Percentiles rank a stretch among this genome's conserved stretches.
These are phyloP conservation scores for Solanum microdontum DNA, from an alignment of 257 asterid species.

Conservation along the genomic window DNA sequence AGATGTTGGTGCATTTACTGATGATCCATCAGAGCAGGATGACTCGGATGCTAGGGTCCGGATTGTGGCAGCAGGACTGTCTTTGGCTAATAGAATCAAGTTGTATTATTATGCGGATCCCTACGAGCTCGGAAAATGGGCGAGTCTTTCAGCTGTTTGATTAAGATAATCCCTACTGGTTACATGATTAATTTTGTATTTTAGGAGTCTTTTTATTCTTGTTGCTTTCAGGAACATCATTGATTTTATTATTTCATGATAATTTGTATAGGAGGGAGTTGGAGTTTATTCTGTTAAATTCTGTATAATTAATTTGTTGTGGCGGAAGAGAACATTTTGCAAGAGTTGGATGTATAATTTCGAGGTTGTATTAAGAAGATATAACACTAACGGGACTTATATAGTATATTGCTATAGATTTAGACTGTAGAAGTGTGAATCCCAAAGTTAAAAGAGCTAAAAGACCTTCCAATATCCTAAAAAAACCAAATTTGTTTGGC, in stretches of 20 bases:
- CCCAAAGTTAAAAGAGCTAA: background rate
- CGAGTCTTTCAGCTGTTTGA: slow-evolving; percentile 79
- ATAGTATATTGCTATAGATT: background rate
- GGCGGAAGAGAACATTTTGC: background rate
- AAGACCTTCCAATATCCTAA: background rate
- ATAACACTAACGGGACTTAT: background rate
- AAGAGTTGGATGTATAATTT: background rate
- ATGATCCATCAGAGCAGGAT: slow-evolving; percentile 78
- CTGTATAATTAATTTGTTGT: background rate
- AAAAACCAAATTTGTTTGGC: background rate
- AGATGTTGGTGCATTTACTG: slow-evolving; percentile 68
- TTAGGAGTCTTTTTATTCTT: background rate
- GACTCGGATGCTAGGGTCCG: slow-evolving; percentile 41
- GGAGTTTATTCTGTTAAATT: background rate
- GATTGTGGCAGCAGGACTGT: slow-evolving; percentile 69
- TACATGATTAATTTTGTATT: background rate
- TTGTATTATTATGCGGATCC: slow-evolving; percentile 83
- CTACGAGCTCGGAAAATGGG: slow-evolving; percentile 92
- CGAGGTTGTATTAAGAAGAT: background rate
- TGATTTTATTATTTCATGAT: background rate
- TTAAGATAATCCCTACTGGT: background rate
- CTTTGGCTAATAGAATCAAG: slow-evolving; percentile 66
- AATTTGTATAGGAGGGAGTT: background rate
- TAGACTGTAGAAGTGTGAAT: background rate
- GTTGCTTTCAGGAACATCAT: background rate